Percentiles rank a stretch among this genome's conserved stretches.
Evolutionary conservation across 345 rosid genomes (phyloP).

Genomic region (Lumnitzera littorea): DNA sequence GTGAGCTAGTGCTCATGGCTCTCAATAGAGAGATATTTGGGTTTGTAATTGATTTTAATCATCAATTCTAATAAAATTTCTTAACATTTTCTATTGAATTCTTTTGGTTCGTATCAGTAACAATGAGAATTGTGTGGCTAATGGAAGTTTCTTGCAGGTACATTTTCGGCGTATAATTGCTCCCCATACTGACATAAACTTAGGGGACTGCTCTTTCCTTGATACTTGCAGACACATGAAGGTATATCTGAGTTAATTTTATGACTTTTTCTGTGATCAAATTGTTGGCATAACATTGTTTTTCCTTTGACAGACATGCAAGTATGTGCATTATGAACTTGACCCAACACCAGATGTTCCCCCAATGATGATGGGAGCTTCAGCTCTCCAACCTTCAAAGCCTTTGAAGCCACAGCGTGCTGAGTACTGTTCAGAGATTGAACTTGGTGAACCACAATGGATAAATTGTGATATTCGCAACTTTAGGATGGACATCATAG

Average conservation of each 20-base stretch:
- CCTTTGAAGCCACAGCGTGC: slow-evolving; percentile 83
- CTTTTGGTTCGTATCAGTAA: too few relatives aligned
- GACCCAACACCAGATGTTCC: slow-evolving; percentile 80
- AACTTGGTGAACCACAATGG: slow-evolving; percentile 98
- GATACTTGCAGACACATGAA: slow-evolving; percentile 99
- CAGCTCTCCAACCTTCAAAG: slow-evolving; percentile 43
- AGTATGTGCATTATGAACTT: slow-evolving; percentile 95
- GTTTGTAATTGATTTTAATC: too few relatives aligned
- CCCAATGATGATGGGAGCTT: slow-evolving; percentile 35
- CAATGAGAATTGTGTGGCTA: neutral
- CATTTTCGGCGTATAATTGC: slow-evolving; percentile 93
- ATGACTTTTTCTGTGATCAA: neutral
- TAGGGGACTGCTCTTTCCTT: slow-evolving; percentile 98
- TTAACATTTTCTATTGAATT: too few relatives aligned
- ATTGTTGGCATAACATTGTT: neutral
- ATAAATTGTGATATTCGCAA: slow-evolving; percentile 87
- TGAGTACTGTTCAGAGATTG: slow-evolving; percentile 95
- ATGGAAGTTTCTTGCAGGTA: slow-evolving; percentile 41
- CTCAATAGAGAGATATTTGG: too few relatives aligned
- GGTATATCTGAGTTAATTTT: slow-evolving; percentile 25
- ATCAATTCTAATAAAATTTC: too few relatives aligned
- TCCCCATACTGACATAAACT: slow-evolving; percentile 83
- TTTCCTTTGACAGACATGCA: slow-evolving; percentile 65
- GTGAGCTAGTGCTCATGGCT: too few relatives aligned
- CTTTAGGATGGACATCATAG: slow-evolving; percentile 94